Evolutionary conservation across 345 rosid genomes (phyloP).

Genomic region (Citrus sinensis): DVS_A1.0 CM039161.1:7591501-7592000

Average conservation of each 20-base stretch:
- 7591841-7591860: not conserved
- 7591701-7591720: not conserved
- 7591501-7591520: too few species aligned
- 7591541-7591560: too few species aligned
- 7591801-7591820: not conserved
- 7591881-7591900: not conserved
- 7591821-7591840: not conserved
- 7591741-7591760: not conserved
- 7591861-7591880: constrained; percentile 2
- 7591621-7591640: too few species aligned
- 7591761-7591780: too few species aligned
- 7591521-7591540: too few species aligned
- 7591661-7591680: too few species aligned
- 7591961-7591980: not conserved
- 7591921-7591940: not conserved
- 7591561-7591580: too few species aligned
- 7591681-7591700: too few species aligned
- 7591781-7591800: not conserved
- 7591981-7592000: constrained; percentile 13
- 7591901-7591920: constrained; percentile 1
- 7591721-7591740: not conserved
- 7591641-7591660: too few species aligned
- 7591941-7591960: constrained; percentile 10
- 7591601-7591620: too few species aligned
- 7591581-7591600: too few species aligned